Conservation (phyloP, 805 yeast species). For the Vanderwaltozyma yarrowii region DNA sequence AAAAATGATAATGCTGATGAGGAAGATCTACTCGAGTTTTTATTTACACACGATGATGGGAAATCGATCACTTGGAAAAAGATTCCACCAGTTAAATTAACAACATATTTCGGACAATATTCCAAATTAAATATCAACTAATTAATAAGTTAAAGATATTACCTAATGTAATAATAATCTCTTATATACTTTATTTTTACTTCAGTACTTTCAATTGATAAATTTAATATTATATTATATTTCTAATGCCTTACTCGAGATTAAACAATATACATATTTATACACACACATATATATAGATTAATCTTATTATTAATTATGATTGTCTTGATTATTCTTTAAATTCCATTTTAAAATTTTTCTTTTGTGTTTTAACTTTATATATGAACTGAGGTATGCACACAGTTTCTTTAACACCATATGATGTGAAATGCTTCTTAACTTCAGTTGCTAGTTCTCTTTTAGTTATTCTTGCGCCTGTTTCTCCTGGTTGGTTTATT, state of each 20-base stretch:
- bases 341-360: conserved; percentile 34
- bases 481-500: conserved; percentile 12
- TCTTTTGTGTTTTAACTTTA: conserved; percentile 63
- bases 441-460: conserved; percentile 49
- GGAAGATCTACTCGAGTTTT: not conserved
- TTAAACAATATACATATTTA: too few species aligned
- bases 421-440: conserved; percentile 55
- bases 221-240: too few species aligned
- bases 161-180: too few species aligned
- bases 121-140: conserved; percentile 1
- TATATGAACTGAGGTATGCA: conserved; percentile 82
- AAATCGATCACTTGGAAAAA: not conserved
- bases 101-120: conserved; percentile 8
- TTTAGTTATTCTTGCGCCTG: conserved; percentile 40
- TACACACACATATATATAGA: too few species aligned
- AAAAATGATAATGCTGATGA: not conserved
- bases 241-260: not conserved
- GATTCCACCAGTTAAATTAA: conserved; percentile 3
- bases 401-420: conserved; percentile 68
- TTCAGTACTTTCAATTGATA: too few species aligned
- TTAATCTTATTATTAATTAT: too few species aligned
- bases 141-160: not conserved
- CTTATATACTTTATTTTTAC: too few species aligned
- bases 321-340: conserved; percentile 6
- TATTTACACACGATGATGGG: not conserved